Base-by-base conservation (phyloP, 768 basidiomycete genomes). In the Lanmaoa pseudosensibilis region DNA sequence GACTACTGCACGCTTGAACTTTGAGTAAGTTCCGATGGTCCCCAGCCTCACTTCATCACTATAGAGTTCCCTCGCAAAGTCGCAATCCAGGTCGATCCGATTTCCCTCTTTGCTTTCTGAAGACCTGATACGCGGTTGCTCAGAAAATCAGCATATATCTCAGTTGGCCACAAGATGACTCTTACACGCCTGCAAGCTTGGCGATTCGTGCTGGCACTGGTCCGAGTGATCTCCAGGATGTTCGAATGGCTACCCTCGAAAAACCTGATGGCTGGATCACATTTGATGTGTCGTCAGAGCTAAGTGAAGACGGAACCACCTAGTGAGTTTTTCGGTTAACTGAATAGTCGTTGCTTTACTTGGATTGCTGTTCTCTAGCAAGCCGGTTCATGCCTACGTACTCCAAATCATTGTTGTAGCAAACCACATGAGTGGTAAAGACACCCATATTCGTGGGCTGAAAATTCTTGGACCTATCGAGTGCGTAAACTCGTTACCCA, bases 361-460 rank as follows among this genome's bases (percentile, higher is more conserved):
- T 30, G 25, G 47, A 16, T 33, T 49, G 21, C 4, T 44, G 21
- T 51, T 27, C 16, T 25, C 38, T 65, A 96, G 94, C 55, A 92
- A 88, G 69, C 89, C 94, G 0, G 83, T 98, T 13, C 84, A 89
- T 60, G 91, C 92, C 2, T 94, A 96, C 66, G 84, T 98, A 11
- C 73, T 99, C 3, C 94, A 98, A 70, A 80, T 98, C 41, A 87
- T 95, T 56, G 83, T 99, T 47, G 79, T 94, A 15, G 86, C 89
- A 21, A 99, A 98, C 68, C 94, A 98, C 68, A 89, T 97, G 87
- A 98, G 95, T 64, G 97, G 97, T 7, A 98, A 98, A 69, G 97
- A 99, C 73, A 98, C 97, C 10, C 97, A 99, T 74, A 91, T 99
- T 18, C 85, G 97, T 13, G 95, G 96, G 4, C 73, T 98, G 39